These are phyloP conservation scores for Roridomyces roridus DNA, from an alignment of 768 basidiomycete species.

Conservation along the genomic window DNA sequence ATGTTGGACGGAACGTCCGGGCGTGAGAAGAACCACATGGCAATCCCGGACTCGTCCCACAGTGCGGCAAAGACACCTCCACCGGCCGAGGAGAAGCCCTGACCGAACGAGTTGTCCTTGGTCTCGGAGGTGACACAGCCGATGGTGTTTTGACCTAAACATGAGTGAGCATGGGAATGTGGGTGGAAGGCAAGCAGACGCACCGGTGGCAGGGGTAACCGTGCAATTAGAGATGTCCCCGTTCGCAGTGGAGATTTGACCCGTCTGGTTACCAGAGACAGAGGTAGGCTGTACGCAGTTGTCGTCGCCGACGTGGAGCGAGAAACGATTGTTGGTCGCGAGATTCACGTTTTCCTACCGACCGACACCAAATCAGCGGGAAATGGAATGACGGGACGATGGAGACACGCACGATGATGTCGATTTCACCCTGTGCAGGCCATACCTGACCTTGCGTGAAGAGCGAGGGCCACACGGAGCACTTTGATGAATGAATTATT, in stretches of 20 bases:
- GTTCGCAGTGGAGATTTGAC: slow-evolving; percentile 17
- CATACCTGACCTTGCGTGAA: slow-evolving; percentile 32
- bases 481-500: not conserved
- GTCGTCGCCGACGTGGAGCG: slow-evolving; percentile 53
- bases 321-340: slow-evolving; percentile 57
- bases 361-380: no score
- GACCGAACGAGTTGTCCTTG: slow-evolving; percentile 30
- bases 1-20: slow-evolving; percentile 64
- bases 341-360: slow-evolving; percentile 13
- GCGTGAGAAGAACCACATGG: slow-evolving; percentile 50
- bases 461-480: slow-evolving; percentile 19
- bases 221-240: slow-evolving; percentile 27
- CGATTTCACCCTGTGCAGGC: slow-evolving; percentile 59
- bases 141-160: no score
- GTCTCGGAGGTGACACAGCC: slow-evolving; percentile 36
- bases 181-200: not conserved
- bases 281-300: slow-evolving; percentile 40
- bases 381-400: no score
- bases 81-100: slow-evolving; percentile 38
- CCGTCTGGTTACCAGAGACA: slow-evolving; percentile 34
- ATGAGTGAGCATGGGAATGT: not conserved
- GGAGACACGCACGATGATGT: slow-evolving; percentile 60
- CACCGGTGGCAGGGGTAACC: slow-evolving; percentile 17
- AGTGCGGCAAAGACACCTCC: slow-evolving; percentile 68
- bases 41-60: slow-evolving; percentile 55